These are phyloP conservation scores for Oryza punctata DNA, from an alignment of 176 grass and related monocot species.

Conservation along the genomic window DNA sequence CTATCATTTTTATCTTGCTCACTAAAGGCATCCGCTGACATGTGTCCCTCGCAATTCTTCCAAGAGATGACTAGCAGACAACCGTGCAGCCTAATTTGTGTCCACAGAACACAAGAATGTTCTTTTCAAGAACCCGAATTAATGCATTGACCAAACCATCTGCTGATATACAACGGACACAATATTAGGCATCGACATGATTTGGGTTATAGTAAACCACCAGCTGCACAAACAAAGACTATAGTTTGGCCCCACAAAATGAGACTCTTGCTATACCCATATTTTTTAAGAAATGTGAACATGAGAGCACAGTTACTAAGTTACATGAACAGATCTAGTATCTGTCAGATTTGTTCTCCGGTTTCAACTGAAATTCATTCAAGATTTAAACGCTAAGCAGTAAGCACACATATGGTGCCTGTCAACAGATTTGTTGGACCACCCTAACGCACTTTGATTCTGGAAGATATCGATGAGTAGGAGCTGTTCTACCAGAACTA, in stretches of 20 bases:
- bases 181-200: not conserved
- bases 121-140: not conserved
- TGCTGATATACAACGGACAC: not conserved
- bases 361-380: not conserved
- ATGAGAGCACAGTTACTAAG: not conserved
- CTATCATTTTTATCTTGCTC: constrained; percentile 2
- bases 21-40: constrained; percentile 11
- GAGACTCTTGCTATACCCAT: not conserved
- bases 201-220: not conserved
- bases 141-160: constrained; percentile 24
- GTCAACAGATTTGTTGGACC: not conserved
- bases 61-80: constrained; percentile 8
- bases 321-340: not conserved
- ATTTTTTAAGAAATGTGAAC: not conserved
- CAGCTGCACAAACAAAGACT: constrained; percentile 2
- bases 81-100: not conserved
- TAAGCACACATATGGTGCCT: not conserved
- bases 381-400: not conserved
- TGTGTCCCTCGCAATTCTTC: not conserved
- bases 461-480: not conserved
- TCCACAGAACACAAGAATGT: not conserved
- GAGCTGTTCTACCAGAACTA: not conserved
- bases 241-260: not conserved
- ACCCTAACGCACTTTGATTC: not conserved
- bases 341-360: not conserved